Conservation (phyloP, 2,329 filamentous ascomycete species). For the Ophiostoma perfectum region DNA sequence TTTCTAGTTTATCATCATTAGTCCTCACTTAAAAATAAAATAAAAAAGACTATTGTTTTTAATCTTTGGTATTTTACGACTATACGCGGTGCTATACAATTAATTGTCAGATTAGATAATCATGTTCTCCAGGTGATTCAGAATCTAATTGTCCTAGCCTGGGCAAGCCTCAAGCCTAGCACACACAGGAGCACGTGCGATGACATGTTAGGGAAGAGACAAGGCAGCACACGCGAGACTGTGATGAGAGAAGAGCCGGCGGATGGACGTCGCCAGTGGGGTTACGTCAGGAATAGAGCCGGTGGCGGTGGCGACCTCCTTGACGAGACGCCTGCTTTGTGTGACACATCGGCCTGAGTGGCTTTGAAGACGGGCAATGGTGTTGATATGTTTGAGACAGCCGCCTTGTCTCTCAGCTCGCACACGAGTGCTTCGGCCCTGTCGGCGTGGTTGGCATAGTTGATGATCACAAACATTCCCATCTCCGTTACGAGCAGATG, state of each 20-base stretch:
- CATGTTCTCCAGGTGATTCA: too few species aligned
- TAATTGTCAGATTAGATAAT: too few species aligned
- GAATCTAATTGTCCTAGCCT: too few species aligned
- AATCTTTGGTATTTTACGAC: too few species aligned
- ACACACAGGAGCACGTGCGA: too few species aligned
- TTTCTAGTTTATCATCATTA: neutral
- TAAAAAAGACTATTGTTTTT: too few species aligned
- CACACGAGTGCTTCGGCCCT: neutral
- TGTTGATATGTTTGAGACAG: neutral
- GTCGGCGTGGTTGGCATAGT: neutral
- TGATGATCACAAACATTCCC: constrained; percentile 3
- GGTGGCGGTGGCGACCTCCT: neutral
- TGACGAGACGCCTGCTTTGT: neutral
- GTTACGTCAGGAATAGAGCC: neutral
- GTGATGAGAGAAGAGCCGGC: neutral
- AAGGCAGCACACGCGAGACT: too few species aligned
- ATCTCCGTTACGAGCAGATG: neutral
- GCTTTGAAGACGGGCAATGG: neutral
- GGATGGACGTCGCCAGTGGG: neutral
- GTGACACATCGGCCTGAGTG: neutral
- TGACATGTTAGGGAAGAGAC: too few species aligned
- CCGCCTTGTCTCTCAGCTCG: neutral
- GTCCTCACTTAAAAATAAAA: neutral
- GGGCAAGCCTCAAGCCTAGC: too few species aligned
- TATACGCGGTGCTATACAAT: too few species aligned